Conservation (phyloP, 1,139 yeast genomes). For the Nadsonia commutata region DNA sequence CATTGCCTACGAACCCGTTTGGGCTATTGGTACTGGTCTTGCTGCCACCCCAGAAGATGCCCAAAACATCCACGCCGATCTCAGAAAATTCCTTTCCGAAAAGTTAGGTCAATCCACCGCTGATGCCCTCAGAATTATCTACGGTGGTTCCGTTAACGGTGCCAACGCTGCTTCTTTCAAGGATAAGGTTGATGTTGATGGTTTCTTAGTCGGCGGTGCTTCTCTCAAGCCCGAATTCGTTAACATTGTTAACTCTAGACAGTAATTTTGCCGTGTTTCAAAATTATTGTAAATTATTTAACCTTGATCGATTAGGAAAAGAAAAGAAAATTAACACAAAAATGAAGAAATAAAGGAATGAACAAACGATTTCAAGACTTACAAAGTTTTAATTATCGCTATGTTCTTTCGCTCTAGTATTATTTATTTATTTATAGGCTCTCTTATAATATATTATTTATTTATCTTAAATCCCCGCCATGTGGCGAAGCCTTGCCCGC, state of each 20-base stretch:
- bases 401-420: background rate
- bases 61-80: constrained; percentile 71
- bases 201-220: constrained; percentile 99
- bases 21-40: constrained; percentile 99
- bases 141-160: constrained; percentile 98
- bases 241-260: constrained; percentile 87
- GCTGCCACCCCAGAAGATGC: constrained; percentile 99
- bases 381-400: background rate
- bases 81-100: constrained; percentile 68
- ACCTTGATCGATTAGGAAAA: too few species aligned
- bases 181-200: constrained; percentile 89
- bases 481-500: too few species aligned
- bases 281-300: too few species aligned
- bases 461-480: too few species aligned
- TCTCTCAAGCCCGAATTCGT: constrained; percentile 95
- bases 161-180: constrained; percentile 82
- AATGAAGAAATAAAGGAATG: too few species aligned
- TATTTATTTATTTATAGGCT: background rate
- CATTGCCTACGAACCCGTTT: constrained; percentile 97
- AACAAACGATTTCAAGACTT: too few species aligned
- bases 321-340: too few species aligned
- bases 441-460: background rate
- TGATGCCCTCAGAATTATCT: constrained; percentile 70
- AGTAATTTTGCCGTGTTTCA: too few species aligned
- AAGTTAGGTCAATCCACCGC: constrained; percentile 73